Conservation (phyloP, 805 yeast genomes). For the Torulaspora indica region DNA sequence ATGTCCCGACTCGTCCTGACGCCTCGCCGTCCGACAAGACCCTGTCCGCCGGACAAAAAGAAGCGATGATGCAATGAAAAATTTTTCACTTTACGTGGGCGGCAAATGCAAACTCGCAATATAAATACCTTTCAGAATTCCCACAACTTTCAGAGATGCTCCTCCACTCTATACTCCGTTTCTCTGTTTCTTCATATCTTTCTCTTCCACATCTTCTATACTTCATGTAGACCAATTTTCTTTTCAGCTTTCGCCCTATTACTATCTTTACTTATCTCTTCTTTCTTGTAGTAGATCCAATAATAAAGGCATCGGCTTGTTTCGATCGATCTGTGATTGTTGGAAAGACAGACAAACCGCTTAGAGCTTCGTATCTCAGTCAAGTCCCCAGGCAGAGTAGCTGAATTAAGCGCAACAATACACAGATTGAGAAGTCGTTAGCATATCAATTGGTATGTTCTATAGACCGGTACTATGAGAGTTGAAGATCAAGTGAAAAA, state of each 20-base stretch:
- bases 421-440: no score
- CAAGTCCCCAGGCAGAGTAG: constrained; percentile 1
- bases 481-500: constrained; percentile 4
- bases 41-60: constrained; percentile 1
- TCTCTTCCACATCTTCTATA: constrained; percentile 4
- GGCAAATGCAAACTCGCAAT: constrained; percentile 5
- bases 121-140: constrained; percentile 17
- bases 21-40: not conserved
- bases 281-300: constrained; percentile 6
- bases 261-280: constrained; percentile 6
- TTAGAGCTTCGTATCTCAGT: not conserved
- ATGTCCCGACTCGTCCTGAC: not conserved
- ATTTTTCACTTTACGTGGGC: constrained; percentile 6
- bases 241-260: constrained; percentile 11
- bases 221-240: constrained; percentile 21
- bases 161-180: not conserved
- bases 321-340: not conserved
- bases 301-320: constrained; percentile 12
- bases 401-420: not conserved
- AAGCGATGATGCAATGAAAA: constrained; percentile 4
- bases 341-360: not conserved
- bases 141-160: no score
- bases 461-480: not conserved
- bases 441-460: not conserved
- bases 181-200: not conserved